phyloP scores from a whole-genome alignment of 306 rosid genomes.

The Leucaena leucocephala region DNA sequence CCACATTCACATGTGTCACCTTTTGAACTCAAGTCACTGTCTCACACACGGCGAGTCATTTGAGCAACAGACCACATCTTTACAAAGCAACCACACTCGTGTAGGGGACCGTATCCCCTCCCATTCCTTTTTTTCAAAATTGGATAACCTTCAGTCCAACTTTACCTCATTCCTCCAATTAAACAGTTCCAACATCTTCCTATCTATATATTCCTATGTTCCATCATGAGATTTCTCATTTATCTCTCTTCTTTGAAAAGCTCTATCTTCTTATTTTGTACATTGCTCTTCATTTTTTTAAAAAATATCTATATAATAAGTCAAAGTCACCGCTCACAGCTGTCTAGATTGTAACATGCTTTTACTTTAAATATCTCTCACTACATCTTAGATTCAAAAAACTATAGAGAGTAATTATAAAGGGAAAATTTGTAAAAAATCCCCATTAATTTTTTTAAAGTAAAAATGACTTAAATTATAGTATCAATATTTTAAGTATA shows the following conservation, averaged over 20 bases:
- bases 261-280: background rate
- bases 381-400: too few species aligned
- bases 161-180: background rate
- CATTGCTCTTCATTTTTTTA: too few species aligned
- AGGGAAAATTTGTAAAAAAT: too few species aligned
- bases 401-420: too few species aligned
- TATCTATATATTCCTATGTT: background rate
- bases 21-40: background rate
- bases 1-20: background rate
- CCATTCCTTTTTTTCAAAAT: background rate
- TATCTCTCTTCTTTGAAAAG: background rate
- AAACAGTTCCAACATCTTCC: background rate
- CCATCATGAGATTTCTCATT: background rate
- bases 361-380: too few species aligned
- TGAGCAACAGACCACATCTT: background rate
- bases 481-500: too few species aligned
- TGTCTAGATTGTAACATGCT: too few species aligned
- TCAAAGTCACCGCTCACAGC: too few species aligned
- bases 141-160: background rate
- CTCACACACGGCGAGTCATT: background rate
- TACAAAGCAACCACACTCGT: slow-evolving; percentile 1
- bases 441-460: too few species aligned
- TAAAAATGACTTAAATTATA: too few species aligned
- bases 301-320: too few species aligned
- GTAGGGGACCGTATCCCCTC: background rate